phyloP scores from a whole-genome alignment of 73 alveolate genomes.

The Tetrahymena thermophila region DNA sequence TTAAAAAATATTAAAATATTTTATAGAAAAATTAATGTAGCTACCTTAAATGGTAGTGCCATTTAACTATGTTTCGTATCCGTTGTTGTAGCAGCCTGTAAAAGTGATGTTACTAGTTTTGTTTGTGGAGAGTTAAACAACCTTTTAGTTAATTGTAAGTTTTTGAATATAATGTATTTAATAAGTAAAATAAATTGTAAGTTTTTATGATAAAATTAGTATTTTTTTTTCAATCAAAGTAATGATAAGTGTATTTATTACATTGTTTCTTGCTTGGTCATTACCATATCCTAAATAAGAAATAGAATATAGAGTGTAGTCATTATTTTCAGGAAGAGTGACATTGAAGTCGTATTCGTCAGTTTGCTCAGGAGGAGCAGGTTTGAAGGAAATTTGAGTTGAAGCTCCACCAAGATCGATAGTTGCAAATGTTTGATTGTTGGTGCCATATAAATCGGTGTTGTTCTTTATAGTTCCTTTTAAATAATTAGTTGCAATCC shows the following conservation, averaged over 20 bases:
- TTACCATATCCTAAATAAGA: slow-evolving; percentile 41
- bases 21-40: no score
- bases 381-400: slow-evolving; percentile 13
- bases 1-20: no score
- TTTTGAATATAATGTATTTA: no score
- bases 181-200: background rate
- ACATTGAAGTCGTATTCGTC: background rate
- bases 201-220: no score
- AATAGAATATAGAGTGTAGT: background rate
- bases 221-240: background rate
- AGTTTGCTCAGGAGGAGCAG: background rate
- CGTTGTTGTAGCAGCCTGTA: background rate
- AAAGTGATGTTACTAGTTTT: background rate
- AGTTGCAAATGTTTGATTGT: background rate
- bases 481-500: slow-evolving; percentile 27
- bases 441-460: background rate
- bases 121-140: background rate
- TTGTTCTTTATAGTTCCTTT: background rate
- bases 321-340: slow-evolving; percentile 8
- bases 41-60: background rate
- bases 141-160: background rate
- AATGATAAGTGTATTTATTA: background rate
- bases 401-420: slow-evolving; percentile 38
- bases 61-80: background rate
- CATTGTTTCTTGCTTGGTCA: slow-evolving; percentile 16